Percentiles rank a stretch among this genome's conserved stretches.
Conservation (phyloP, 2,329 filamentous ascomycete genomes). For the Cladophialophora exuberans region DNA sequence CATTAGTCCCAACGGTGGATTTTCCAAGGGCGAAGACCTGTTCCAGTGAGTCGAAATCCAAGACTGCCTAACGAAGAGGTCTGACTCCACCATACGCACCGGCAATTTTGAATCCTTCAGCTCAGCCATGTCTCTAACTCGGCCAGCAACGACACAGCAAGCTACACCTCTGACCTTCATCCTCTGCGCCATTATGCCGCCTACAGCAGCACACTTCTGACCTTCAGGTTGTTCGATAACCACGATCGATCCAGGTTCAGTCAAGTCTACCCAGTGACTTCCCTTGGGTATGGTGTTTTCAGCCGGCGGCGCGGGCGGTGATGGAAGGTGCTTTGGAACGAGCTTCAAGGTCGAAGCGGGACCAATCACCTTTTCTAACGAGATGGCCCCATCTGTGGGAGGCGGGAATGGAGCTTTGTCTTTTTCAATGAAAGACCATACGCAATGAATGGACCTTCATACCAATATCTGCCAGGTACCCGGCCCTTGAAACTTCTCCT, state of each 20-base stretch:
- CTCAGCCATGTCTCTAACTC: slow-evolving; percentile 68
- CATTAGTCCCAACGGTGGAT: slow-evolving; percentile 50
- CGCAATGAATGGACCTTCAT: slow-evolving; percentile 22
- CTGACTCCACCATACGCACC: slow-evolving; percentile 45
- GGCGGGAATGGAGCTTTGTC: slow-evolving; percentile 15
- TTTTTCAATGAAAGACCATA: slow-evolving; percentile 8
- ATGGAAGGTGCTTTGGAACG: slow-evolving; percentile 48
- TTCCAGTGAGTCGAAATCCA: slow-evolving; percentile 3
- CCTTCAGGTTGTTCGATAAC: slow-evolving; percentile 67
- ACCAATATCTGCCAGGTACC: slow-evolving; percentile 68
- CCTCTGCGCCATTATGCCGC: slow-evolving; percentile 74
- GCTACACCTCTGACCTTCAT: slow-evolving; percentile 65
- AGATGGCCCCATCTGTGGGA: background rate
- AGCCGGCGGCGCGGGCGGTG: slow-evolving; percentile 34
- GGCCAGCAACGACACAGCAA: slow-evolving; percentile 68
- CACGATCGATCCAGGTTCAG: slow-evolving; percentile 62
- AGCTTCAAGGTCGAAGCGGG: slow-evolving; percentile 56
- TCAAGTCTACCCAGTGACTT: slow-evolving; percentile 71
- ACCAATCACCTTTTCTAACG: slow-evolving; percentile 40
- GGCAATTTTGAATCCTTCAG: slow-evolving; percentile 59
- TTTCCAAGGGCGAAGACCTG: slow-evolving; percentile 49
- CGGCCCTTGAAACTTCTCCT: slow-evolving; percentile 60
- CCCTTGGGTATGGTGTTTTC: slow-evolving; percentile 58
- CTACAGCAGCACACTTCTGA: slow-evolving; percentile 71
- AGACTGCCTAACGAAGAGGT: background rate